These are phyloP conservation scores for Eucalyptus sp. DNA, from an alignment of 345 rosid genomes.

Conservation along the genomic window DNA sequence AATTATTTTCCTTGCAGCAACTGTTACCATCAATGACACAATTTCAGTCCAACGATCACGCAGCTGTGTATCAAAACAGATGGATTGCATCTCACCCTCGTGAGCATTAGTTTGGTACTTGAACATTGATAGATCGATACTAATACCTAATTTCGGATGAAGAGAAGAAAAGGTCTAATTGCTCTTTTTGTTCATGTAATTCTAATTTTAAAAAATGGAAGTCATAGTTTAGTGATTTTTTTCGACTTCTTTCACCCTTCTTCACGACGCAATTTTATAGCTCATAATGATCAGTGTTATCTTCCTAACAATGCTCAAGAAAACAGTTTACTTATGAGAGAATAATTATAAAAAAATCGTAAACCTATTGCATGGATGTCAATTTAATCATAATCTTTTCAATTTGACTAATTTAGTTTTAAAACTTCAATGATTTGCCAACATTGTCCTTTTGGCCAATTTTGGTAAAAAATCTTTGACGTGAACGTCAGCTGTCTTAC, in stretches of 20 bases:
- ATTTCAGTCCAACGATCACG: neutral
- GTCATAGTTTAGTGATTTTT: neutral
- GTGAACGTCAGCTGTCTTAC: accelerated
- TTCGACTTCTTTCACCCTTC: neutral
- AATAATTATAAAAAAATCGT: neutral
- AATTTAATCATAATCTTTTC: accelerated
- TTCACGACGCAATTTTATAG: neutral
- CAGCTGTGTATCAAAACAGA: neutral
- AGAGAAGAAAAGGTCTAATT: neutral
- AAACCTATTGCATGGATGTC: neutral
- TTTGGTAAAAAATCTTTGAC: neutral
- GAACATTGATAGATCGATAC: neutral
- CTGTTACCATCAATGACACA: neutral
- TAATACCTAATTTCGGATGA: neutral
- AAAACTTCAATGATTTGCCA: neutral
- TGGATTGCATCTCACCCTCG: neutral
- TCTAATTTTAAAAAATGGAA: neutral
- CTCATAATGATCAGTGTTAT: neutral
- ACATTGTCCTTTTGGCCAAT: neutral
- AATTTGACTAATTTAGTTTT: neutral
- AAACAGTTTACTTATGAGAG: neutral
- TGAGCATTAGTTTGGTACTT: neutral
- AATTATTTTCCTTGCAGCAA: neutral
- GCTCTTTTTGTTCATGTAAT: neutral
- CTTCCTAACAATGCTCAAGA: neutral